Base-by-base conservation (phyloP, 78 protist genomes). In the Speleostelium caveatum region DNA sequence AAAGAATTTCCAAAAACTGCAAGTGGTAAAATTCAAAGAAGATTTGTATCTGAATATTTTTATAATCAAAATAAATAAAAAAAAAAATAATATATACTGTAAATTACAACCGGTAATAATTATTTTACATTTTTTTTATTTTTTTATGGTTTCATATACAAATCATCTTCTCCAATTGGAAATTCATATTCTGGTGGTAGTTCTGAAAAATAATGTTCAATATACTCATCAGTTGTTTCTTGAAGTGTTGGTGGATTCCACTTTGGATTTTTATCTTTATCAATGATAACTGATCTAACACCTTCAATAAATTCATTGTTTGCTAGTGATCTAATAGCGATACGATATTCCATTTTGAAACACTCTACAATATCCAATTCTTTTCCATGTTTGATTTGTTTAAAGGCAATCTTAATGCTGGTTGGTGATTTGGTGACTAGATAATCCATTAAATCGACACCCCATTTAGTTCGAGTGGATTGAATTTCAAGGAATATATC, bases 11-110 rank as follows among this genome's bases (percentile, higher is more conserved):
- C 97, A 58, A 73, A 94, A 73, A 96, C 97, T 19, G 93, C 97
- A 1, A 91, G 96, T 12, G 97, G 97, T 32, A 96, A 96, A 72
- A 94, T 96, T 19, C 97, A 96, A 78, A 86, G 97, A 67, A n/a
- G 95, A n/a, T 33, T 58, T 17, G 77, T 95, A 0, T 65, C 94
- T 5, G 79, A 58, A 32, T 73, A 35, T 22, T 93, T 95, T 87
- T 66, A 89, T 14, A 77, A 80, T 35, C 35, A 35, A 7, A 33
- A 85, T 55, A 38, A 45, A 42, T 53, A 42, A 73, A 73, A 21
- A 19, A 58, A 73, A 55, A 41, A 45, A 17, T 73, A 42, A 45
- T 45, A 45, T n/a, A n/a, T n/a, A n/a, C n/a, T n/a, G n/a, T n/a
- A n/a, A n/a, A n/a, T n/a, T n/a, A n/a, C n/a, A n/a, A n/a, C n/a